A percentile compares a stretch with the other conserved stretches of the same genome.
phyloP scores from a whole-genome alignment of 352 stramenopile species.

The Globisporangium perplexum region DNA sequence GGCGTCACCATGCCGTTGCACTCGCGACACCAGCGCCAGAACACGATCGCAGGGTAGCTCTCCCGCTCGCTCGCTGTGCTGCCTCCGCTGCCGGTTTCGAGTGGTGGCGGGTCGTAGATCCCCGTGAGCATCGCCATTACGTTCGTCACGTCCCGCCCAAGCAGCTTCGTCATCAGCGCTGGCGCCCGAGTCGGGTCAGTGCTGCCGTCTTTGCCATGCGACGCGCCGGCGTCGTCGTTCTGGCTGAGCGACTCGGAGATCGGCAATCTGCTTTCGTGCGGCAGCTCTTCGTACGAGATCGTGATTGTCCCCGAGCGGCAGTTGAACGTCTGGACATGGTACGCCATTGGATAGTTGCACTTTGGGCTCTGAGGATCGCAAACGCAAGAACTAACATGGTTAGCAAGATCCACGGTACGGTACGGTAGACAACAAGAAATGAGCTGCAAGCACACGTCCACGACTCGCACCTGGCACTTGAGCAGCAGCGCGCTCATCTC shows the following conservation, averaged over 20 bases:
- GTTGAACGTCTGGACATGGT: conserved; percentile 82
- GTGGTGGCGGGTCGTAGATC: conserved; percentile 21
- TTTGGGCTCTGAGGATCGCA: conserved; percentile 47
- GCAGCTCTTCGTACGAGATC: conserved; percentile 80
- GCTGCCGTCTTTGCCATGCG: background rate
- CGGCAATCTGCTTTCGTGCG: conserved; percentile 41
- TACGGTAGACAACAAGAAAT: no score
- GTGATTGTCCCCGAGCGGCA: conserved; percentile 63
- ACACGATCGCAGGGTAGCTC: conserved; percentile 81
- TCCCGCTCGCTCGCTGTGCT: conserved; percentile 19
- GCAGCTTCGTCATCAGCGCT: conserved; percentile 15
- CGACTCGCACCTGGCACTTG: conserved; percentile 65
- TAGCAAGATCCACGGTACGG: background rate
- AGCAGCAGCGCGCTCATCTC: conserved; percentile 61
- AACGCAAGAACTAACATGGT: conserved; percentile 2
- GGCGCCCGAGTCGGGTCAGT: conserved; percentile 14
- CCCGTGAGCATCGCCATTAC: conserved; percentile 34
- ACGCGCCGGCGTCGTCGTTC: conserved; percentile 17
- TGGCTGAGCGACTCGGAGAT: conserved; percentile 33
- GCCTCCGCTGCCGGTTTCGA: background rate
- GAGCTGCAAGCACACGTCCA: background rate
- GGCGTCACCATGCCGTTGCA: conserved; percentile 92
- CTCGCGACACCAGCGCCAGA: conserved; percentile 96
- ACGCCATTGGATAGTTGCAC: conserved; percentile 74
- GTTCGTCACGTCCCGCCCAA: conserved; percentile 36